A percentile compares a stretch with the other conserved stretches of the same genome.
phyloP scores from a whole-genome alignment of 2,329 filamentous ascomycete genomes.

The Fusarium hainanense region DNA sequence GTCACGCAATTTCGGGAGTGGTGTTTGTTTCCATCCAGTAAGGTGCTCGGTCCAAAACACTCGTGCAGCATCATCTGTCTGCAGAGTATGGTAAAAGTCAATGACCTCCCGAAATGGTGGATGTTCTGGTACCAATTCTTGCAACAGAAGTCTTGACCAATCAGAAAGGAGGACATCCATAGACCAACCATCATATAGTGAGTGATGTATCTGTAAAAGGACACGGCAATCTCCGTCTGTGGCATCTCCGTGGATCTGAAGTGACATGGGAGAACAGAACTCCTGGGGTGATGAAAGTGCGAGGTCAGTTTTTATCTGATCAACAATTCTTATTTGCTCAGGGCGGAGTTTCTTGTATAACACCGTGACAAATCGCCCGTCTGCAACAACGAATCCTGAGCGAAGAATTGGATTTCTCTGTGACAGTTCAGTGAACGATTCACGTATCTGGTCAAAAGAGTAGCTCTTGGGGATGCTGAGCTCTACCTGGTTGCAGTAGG shows the following conservation, averaged over 20 bases:
- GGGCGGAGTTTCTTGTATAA: conserved; percentile 66
- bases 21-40: conserved; percentile 62
- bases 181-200: conserved; percentile 94
- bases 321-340: conserved; percentile 56
- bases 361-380: conserved; percentile 56
- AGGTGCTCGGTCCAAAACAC: conserved; percentile 79
- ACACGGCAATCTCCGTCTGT: conserved; percentile 42
- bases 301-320: conserved; percentile 54
- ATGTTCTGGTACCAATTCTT: conserved; percentile 50
- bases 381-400: conserved; percentile 74
- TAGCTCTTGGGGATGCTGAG: conserved; percentile 62
- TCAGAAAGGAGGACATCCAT: conserved; percentile 79
- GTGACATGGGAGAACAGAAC: conserved; percentile 67
- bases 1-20: conserved; percentile 64
- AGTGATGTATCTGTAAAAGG: conserved; percentile 78
- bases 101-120: conserved; percentile 72
- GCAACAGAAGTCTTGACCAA: conserved; percentile 62
- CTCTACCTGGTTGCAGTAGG: conserved; percentile 84
- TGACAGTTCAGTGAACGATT: conserved; percentile 63
- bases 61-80: conserved; percentile 55
- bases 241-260: conserved; percentile 62
- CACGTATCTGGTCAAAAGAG: conserved; percentile 54
- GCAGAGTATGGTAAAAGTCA: conserved; percentile 55
- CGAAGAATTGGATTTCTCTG: conserved; percentile 74
- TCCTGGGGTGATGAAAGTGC: conserved; percentile 52